A percentile compares a stretch with the other conserved stretches of the same genome.
Evolutionary conservation across 768 basidiomycete species (phyloP).

Genomic region (Myochromella boudieri): DNA sequence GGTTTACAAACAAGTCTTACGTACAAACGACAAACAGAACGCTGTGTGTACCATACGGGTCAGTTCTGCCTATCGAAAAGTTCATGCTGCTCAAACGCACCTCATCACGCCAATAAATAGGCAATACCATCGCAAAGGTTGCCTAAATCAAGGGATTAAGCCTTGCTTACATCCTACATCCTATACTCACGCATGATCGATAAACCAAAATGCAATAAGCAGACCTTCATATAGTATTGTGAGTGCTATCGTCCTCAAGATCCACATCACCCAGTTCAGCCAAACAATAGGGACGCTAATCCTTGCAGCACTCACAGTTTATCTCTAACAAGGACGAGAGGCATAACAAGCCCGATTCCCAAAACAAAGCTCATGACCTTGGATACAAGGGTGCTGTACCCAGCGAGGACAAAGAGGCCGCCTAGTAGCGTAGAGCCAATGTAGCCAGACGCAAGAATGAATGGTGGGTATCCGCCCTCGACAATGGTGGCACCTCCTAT

Average conservation of each 20-base stretch:
- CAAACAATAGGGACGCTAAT: too few relatives aligned
- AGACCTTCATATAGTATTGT: conserved; percentile 83
- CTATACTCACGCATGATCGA: conserved; percentile 77
- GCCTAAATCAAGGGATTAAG: conserved; percentile 38
- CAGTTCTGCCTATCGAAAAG: too few relatives aligned
- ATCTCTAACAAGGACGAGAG: conserved; percentile 83
- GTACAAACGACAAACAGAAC: conserved; percentile 86
- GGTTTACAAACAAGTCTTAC: conserved; percentile 21
- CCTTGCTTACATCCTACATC: not conserved
- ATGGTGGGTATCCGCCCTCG: conserved; percentile 70
- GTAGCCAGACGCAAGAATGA: conserved; percentile 80
- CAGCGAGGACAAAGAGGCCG: conserved; percentile 78
- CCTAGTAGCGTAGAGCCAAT: conserved; percentile 81
- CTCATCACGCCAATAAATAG: conserved; percentile 85
- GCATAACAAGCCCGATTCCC: conserved; percentile 82
- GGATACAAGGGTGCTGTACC: conserved; percentile 86
- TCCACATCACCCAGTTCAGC: not conserved
- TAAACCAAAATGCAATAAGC: conserved; percentile 93
- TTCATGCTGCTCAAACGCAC: conserved; percentile 43
- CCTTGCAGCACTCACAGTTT: conserved; percentile 74
- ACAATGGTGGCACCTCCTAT: conserved; percentile 76
- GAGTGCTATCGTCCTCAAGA: conserved; percentile 75
- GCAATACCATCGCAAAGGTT: conserved; percentile 82
- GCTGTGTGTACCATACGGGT: conserved; percentile 46
- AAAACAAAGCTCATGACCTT: conserved; percentile 93